phyloP scores from a whole-genome alignment of 2,329 filamentous ascomycete species.

The Fusarium annulatum region DNA sequence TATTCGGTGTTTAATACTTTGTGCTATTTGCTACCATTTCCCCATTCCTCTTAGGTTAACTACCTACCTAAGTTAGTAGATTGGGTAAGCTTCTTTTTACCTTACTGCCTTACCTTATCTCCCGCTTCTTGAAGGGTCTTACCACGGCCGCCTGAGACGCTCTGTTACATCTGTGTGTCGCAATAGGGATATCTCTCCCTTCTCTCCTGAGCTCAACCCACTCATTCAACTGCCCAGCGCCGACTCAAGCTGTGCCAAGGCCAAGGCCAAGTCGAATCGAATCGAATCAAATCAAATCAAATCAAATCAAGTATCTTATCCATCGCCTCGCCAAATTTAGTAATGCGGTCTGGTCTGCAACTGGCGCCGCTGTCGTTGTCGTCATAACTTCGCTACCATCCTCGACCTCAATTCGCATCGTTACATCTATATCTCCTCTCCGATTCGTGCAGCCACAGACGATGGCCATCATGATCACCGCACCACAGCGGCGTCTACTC shows the following conservation, averaged over 20 bases:
- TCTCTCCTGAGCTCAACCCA: neutral
- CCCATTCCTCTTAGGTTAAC: neutral
- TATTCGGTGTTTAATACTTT: neutral
- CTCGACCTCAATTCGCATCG: neutral
- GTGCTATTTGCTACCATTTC: neutral
- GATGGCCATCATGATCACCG: slow-evolving; percentile 41
- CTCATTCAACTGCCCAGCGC: neutral
- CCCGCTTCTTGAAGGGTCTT: neutral
- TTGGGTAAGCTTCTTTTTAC: neutral
- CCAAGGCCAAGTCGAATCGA: neutral
- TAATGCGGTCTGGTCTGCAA: slow-evolving; percentile 9
- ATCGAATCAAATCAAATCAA: neutral
- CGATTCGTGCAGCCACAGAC: slow-evolving; percentile 16
- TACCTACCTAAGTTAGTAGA: neutral
- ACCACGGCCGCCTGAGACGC: slow-evolving; percentile 6
- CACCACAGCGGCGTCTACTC: slow-evolving; percentile 46
- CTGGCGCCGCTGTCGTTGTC: slow-evolving; percentile 8
- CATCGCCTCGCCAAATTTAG: slow-evolving; percentile 5
- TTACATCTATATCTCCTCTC: neutral
- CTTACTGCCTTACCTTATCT: neutral
- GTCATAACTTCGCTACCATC: slow-evolving; percentile 21
- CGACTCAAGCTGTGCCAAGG: neutral
- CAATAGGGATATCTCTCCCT: slow-evolving; percentile 8
- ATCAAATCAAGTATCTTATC: neutral
- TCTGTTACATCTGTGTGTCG: neutral